These are phyloP conservation scores for Haplosporangium gracile DNA, from an alignment of 192 early-diverging fungal species.

Conservation along the genomic window DNA sequence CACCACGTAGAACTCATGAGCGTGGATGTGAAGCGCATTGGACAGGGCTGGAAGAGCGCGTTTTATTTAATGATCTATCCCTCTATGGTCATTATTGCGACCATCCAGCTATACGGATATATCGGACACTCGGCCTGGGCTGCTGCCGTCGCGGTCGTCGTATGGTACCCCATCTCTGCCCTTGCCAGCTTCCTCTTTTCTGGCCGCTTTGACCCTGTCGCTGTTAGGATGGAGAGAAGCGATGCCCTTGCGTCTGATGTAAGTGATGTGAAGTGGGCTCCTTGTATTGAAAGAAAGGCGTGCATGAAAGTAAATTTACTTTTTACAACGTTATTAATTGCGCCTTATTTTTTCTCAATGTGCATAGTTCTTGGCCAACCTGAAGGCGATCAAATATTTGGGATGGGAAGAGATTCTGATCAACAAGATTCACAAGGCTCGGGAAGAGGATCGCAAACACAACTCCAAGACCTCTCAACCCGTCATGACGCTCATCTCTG, in stretches of 20 bases:
- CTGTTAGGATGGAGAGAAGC: slow-evolving; percentile 35
- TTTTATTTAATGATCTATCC: slow-evolving; percentile 50
- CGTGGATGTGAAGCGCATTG: slow-evolving; percentile 46
- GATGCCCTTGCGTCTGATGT: slow-evolving; percentile 49
- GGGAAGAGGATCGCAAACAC: slow-evolving; percentile 28
- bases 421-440: slow-evolving; percentile 27
- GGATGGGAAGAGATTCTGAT: slow-evolving; percentile 49
- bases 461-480: slow-evolving; percentile 44
- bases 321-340: not conserved
- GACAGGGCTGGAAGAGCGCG: slow-evolving; percentile 42
- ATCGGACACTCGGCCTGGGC: slow-evolving; percentile 53
- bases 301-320: not conserved
- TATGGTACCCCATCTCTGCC: slow-evolving; percentile 53
- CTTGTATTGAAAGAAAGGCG: not conserved
- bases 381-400: slow-evolving; percentile 48
- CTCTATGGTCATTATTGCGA: slow-evolving; percentile 28
- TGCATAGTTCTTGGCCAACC: slow-evolving; percentile 38
- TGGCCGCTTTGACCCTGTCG: slow-evolving; percentile 41
- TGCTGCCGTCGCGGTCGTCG: slow-evolving; percentile 32
- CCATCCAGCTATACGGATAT: slow-evolving; percentile 38
- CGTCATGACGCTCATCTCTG: slow-evolving; percentile 53
- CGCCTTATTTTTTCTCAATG: not conserved
- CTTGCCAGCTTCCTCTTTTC: slow-evolving; percentile 55
- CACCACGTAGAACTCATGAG: slow-evolving; percentile 28
- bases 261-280: not conserved